Base-by-base conservation (phyloP, 2,329 filamentous ascomycete genomes). In the Pestalotiopsis fici region DNA sequence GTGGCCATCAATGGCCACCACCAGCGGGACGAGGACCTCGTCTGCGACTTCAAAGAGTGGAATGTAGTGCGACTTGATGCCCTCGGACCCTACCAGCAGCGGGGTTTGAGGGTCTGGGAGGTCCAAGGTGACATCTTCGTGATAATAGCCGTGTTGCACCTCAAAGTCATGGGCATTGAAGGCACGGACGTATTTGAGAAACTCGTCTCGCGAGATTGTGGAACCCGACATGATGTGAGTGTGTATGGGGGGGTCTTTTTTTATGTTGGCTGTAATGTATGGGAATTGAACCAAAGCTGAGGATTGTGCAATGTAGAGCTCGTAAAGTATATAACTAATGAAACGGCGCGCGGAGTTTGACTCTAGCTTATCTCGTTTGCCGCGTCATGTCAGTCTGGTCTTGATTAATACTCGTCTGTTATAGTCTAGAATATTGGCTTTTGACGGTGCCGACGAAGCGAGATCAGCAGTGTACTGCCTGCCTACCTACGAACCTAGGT, bases 131-230 rank as follows among this genome's bases (percentile, higher is more conserved):
- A 60, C 57, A 13, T 60, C 31, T 6, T 60, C 31, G 57, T 60
- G 57, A 35, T 60, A 60, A 39, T 35, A 60, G 11, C 13, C 12
- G 57, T 60, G 57, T n/a, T 60, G 57, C 28, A 60, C 57, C 57
- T 60, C 31, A 21, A 60, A 60, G 28, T 60, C 57, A 9, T 60
- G 57, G 21, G 57, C 57, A 4, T 60, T 60, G 28, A 60, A 60
- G 57, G 57, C 57, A 60, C 57, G 57, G 13, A 60, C 31, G 18
- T 60, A 60, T 60, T 60, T 60, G 28, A 60, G 57, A 37, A 60
- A 60, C 27, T 60, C 57, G 13, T 60, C 57, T 37, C 57, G 27
- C 31, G 57, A 39, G n/a, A 60, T 60, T 15, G 31, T 60, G 1
- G 57, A 39, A 15, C 31, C 28, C 13, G 31, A 5, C 57, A 60